Percentiles rank a stretch among this genome's conserved stretches.
phyloP scores from a whole-genome alignment of 1,139 yeast species.

The Kodamaea alishanica region DNA sequence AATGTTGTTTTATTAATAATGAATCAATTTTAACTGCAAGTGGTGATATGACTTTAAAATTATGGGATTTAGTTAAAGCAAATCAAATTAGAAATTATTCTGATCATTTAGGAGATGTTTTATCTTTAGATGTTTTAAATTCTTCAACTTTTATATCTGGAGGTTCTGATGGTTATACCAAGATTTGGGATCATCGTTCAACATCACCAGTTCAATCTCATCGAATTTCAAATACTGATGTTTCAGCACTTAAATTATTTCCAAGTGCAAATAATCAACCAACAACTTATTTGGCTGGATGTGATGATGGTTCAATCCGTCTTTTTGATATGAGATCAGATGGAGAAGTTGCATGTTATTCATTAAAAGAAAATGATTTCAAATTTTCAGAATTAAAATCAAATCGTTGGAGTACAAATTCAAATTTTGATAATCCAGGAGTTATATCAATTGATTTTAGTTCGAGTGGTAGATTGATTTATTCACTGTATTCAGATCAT shows the following conservation, averaged over 20 bases:
- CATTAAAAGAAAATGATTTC: slow-evolving; percentile 21
- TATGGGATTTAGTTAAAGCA: slow-evolving; percentile 77
- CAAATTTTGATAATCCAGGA: slow-evolving; percentile 53
- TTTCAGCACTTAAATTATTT: slow-evolving; percentile 61
- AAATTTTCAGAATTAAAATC: slow-evolving; percentile 12
- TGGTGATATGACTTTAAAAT: slow-evolving; percentile 77
- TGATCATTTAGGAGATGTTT: slow-evolving; percentile 81
- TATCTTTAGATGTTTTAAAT: slow-evolving; percentile 44
- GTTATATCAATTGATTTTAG: slow-evolving; percentile 73
- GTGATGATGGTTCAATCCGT: slow-evolving; percentile 76
- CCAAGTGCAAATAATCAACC: slow-evolving; percentile 53
- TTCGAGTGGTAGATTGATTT: slow-evolving; percentile 69
- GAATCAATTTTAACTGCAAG: slow-evolving; percentile 63
- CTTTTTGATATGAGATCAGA: slow-evolving; percentile 77
- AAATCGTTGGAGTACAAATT: slow-evolving; percentile 6
- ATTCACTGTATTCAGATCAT: slow-evolving; percentile 71
- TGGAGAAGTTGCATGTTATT: slow-evolving; percentile 58
- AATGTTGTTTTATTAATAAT: slow-evolving; percentile 60
- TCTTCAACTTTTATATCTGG: slow-evolving; percentile 54
- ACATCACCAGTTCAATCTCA: slow-evolving; percentile 57
- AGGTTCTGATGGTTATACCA: slow-evolving; percentile 70
- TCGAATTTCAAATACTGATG: slow-evolving; percentile 61
- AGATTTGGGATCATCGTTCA: slow-evolving; percentile 67
- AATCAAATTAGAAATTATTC: slow-evolving; percentile 52
- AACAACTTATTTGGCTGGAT: slow-evolving; percentile 58